These are phyloP conservation scores for Ophiostoma perfectum DNA, from an alignment of 2,329 filamentous ascomycete genomes.

Conservation along the genomic window DNA sequence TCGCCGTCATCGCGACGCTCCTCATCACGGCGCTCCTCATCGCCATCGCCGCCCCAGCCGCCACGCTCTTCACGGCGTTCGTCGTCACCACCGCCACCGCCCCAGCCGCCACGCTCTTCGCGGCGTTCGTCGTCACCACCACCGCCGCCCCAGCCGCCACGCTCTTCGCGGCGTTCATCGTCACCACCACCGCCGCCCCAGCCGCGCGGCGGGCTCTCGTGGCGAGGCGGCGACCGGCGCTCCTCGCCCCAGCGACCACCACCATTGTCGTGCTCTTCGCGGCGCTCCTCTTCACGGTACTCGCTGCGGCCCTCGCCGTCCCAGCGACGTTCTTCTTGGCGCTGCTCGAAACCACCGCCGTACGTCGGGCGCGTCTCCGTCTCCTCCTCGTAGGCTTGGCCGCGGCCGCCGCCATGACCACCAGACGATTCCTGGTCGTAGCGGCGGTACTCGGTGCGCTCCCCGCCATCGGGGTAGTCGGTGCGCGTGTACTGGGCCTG, in stretches of 20 bases:
- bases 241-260: constrained; percentile 3
- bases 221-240: constrained; percentile 11
- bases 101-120: constrained; percentile 25
- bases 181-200: constrained; percentile 24
- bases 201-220: constrained; percentile 18
- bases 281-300: constrained; percentile 7
- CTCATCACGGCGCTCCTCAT: constrained; percentile 15
- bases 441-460: constrained; percentile 55
- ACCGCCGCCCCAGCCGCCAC: constrained; percentile 29
- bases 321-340: constrained; percentile 50
- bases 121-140: constrained; percentile 24
- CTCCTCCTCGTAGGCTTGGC: constrained; percentile 50
- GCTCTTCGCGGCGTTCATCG: constrained; percentile 29
- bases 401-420: constrained; percentile 29
- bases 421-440: constrained; percentile 45
- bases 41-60: background rate
- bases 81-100: constrained; percentile 26
- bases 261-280: constrained; percentile 3
- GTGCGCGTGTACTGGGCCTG: constrained; percentile 58
- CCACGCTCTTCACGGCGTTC: constrained; percentile 21
- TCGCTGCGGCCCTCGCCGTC: constrained; percentile 28
- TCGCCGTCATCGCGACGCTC: constrained; percentile 21
- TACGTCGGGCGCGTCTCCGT: constrained; percentile 45
- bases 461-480: constrained; percentile 52
- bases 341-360: constrained; percentile 53